A percentile compares a stretch with the other conserved stretches of the same genome.
Conservation (phyloP, 1,284 basidiomycete species). For the Coniophora puteana region DNA sequence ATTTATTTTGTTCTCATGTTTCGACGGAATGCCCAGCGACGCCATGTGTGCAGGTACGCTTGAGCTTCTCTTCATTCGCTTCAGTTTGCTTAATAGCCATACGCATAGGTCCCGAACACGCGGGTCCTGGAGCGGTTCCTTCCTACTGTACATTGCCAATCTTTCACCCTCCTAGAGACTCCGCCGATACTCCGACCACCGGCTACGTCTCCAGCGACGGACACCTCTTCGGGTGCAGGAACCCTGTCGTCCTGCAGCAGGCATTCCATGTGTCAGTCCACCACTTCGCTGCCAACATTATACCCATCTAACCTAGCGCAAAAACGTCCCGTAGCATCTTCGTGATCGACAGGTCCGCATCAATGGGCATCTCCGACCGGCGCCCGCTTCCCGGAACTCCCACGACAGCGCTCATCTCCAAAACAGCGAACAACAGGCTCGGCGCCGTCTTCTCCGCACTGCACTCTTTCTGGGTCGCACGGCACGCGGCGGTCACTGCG, state of each 20-base stretch:
- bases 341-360: slow-evolving; percentile 51
- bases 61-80: background rate
- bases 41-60: slow-evolving; percentile 45
- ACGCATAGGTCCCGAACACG: slow-evolving; percentile 35
- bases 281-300: background rate
- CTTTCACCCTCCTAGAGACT: slow-evolving; percentile 43
- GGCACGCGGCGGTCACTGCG: slow-evolving; percentile 36
- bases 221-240: slow-evolving; percentile 46
- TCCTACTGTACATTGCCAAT: slow-evolving; percentile 54
- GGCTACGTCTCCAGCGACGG: slow-evolving; percentile 54
- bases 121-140: slow-evolving; percentile 38
- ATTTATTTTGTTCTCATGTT: too few species aligned
- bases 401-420: slow-evolving; percentile 29
- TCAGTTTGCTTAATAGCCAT: background rate
- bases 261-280: slow-evolving; percentile 55
- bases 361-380: slow-evolving; percentile 41
- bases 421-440: slow-evolving; percentile 43
- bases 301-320: background rate
- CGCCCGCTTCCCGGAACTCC: slow-evolving; percentile 39
- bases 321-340: slow-evolving; percentile 39
- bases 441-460: slow-evolving; percentile 54
- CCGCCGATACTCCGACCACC: slow-evolving; percentile 22
- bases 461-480: slow-evolving; percentile 48
- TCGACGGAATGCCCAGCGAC: slow-evolving; percentile 37
- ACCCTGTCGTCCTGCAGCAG: slow-evolving; percentile 50